Conservation (phyloP, 2,329 filamentous ascomycete genomes). For the Phaeosphaeriaceae sp. region DNA sequence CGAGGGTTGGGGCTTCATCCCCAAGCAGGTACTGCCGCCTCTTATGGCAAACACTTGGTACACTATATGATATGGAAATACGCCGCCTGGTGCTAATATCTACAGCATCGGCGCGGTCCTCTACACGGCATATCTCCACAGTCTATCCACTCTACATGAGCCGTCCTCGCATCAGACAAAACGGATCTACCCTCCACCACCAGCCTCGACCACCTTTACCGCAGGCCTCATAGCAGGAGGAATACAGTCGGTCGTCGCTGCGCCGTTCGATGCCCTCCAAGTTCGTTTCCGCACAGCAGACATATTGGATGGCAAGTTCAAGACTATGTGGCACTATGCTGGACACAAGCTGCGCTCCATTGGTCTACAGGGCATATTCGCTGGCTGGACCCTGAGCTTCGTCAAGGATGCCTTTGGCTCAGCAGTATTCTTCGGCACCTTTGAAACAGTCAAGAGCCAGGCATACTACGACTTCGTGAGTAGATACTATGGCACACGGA, state of each 20-base stretch:
- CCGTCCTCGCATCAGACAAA: conserved; percentile 67
- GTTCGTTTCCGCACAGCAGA: conserved; percentile 72
- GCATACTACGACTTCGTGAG: conserved; percentile 74
- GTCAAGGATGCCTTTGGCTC: conserved; percentile 73
- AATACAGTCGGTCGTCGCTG: conserved; percentile 74
- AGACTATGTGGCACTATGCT: conserved; percentile 76
- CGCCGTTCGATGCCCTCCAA: conserved; percentile 77
- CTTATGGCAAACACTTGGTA: conserved; percentile 74
- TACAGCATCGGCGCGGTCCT: conserved; percentile 72
- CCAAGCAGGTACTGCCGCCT: conserved; percentile 78
- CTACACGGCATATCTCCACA: conserved; percentile 78
- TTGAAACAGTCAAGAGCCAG: conserved; percentile 79
- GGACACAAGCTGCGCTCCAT: conserved; percentile 73
- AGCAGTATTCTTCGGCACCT: conserved; percentile 75
- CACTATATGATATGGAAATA: conserved; percentile 7
- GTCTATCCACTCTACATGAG: conserved; percentile 70
- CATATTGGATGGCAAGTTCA: conserved; percentile 65
- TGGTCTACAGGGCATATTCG: conserved; percentile 74
- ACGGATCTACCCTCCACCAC: conserved; percentile 74
- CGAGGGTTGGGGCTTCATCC: conserved; percentile 77
- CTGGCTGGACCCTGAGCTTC: conserved; percentile 73
- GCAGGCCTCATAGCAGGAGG: conserved; percentile 74
- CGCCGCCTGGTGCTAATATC: conserved; percentile 11
- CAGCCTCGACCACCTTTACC: conserved; percentile 68
- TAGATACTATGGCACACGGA: conserved; percentile 66